phyloP scores from a whole-genome alignment of 495 filamentous ascomycete genomes.

The Tuber aestivum region DNA sequence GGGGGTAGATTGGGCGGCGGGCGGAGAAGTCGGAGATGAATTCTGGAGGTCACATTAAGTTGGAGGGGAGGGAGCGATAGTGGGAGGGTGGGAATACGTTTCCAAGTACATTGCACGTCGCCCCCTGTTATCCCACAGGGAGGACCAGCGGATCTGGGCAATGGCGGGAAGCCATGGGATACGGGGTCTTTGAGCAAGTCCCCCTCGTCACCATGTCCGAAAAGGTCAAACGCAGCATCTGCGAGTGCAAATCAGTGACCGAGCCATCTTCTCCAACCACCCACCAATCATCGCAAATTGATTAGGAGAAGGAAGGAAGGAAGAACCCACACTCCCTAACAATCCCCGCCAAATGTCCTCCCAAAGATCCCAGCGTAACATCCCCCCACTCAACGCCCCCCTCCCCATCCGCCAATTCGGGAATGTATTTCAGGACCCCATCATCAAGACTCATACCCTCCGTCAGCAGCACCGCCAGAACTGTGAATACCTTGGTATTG shows the following conservation, averaged over 20 bases:
- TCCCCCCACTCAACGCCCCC: constrained; percentile 47
- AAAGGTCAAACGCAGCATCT: constrained; percentile 1
- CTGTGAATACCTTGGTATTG: constrained; percentile 41
- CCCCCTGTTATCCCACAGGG: not conserved
- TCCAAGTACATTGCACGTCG: not conserved
- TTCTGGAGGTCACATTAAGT: not conserved
- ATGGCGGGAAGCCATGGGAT: not conserved
- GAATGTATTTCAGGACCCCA: constrained; percentile 47
- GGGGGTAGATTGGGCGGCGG: not conserved
- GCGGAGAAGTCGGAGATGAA: constrained; percentile 1
- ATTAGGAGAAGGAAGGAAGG: not conserved
- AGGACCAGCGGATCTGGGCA: not conserved
- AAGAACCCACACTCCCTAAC: constrained; percentile 8
- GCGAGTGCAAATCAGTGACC: not conserved
- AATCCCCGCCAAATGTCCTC: constrained; percentile 48
- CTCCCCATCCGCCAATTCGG: constrained; percentile 43
- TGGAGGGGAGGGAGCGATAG: not conserved
- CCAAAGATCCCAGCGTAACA: constrained; percentile 49
- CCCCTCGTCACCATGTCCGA: not conserved
- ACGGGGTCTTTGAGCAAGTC: not conserved
- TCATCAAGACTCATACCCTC: constrained; percentile 40
- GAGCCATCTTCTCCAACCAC: not conserved
- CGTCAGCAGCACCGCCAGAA: constrained; percentile 35
- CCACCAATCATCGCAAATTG: not conserved
- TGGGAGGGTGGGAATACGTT: not conserved